phyloP scores from a whole-genome alignment of 2,329 filamentous ascomycete genomes.

The Fusarium devonianum region DNA sequence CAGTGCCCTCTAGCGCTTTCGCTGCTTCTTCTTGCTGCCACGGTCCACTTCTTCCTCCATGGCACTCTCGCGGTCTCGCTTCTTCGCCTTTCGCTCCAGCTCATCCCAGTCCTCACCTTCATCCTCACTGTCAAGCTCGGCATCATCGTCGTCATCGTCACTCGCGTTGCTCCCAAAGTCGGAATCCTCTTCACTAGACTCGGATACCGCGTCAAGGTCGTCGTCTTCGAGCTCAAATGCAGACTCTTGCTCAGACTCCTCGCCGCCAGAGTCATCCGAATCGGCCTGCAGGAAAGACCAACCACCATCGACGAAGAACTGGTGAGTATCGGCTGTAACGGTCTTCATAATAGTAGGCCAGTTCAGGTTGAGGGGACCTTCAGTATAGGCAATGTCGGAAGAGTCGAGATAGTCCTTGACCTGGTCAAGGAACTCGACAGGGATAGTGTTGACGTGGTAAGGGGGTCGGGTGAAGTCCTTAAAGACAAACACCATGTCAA shows the following conservation, averaged over 20 bases:
- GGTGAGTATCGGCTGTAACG: constrained; percentile 89
- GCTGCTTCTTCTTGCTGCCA: constrained; percentile 67
- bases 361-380: constrained; percentile 96
- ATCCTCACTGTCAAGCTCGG: constrained; percentile 72
- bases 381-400: constrained; percentile 91
- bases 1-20: constrained; percentile 43
- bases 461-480: constrained; percentile 94
- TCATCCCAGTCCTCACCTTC: constrained; percentile 94
- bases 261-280: constrained; percentile 81
- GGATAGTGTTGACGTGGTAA: constrained; percentile 97
- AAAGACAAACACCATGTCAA: constrained; percentile 97
- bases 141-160: constrained; percentile 78
- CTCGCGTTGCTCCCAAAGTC: constrained; percentile 92
- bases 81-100: constrained; percentile 87
- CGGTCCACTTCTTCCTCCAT: constrained; percentile 65
- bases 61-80: constrained; percentile 73
- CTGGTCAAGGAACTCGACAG: constrained; percentile 90
- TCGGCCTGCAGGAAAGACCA: constrained; percentile 93
- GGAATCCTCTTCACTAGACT: constrained; percentile 80
- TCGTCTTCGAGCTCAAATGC: constrained; percentile 91
- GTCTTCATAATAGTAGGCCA: constrained; percentile 99
- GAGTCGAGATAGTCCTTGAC: constrained; percentile 98
- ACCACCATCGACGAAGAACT: constrained; percentile 93
- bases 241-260: constrained; percentile 86
- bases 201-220: constrained; percentile 83